These are phyloP conservation scores for Aspergillus spinulosporus DNA, from an alignment of 2,329 filamentous ascomycete genomes.

Conservation along the genomic window DNA sequence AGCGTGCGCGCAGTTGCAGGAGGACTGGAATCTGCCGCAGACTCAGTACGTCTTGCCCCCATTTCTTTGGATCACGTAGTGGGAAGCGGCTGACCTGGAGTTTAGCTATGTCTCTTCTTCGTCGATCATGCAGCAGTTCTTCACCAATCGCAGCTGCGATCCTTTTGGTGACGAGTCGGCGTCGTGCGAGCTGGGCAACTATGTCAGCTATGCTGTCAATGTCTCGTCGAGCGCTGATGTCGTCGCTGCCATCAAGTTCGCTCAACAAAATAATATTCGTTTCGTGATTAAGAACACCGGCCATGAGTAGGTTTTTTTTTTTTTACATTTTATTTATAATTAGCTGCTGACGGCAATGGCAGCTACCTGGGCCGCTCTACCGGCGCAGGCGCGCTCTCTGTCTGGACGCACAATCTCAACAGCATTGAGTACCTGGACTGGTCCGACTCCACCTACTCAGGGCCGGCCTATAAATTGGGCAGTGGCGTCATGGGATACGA, in stretches of 20 bases:
- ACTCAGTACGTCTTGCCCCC: constrained; percentile 25
- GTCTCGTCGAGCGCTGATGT: constrained; percentile 33
- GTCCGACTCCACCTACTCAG: constrained; percentile 47
- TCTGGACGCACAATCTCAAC: constrained; percentile 38
- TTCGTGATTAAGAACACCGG: constrained; percentile 50
- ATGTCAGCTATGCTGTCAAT: constrained; percentile 37
- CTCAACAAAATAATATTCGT: constrained; percentile 51
- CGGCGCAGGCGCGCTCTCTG: constrained; percentile 53
- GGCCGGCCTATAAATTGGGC: constrained; percentile 54
- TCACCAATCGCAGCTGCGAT: constrained; percentile 36
- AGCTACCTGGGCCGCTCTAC: constrained; percentile 57
- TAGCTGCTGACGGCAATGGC: not conserved
- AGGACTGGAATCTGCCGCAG: constrained; percentile 30
- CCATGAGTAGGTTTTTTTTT: constrained; percentile 36
- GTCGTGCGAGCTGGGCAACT: constrained; percentile 32
- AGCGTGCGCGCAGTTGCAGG: constrained; percentile 23
- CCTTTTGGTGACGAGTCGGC: constrained; percentile 27
- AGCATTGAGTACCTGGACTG: constrained; percentile 37
- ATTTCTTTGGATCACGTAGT: not conserved
- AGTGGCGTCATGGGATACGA: constrained; percentile 56
- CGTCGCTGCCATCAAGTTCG: constrained; percentile 43
- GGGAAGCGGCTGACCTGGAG: not conserved
- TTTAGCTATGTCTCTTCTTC: constrained; percentile 29
- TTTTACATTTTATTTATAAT: not conserved
- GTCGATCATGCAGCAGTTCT: constrained; percentile 36